Evolutionary conservation across 257 asterid species (phyloP), one percentile per base, ranked within the genome.

Genomic region (Solanum ossicruentum): DNA sequence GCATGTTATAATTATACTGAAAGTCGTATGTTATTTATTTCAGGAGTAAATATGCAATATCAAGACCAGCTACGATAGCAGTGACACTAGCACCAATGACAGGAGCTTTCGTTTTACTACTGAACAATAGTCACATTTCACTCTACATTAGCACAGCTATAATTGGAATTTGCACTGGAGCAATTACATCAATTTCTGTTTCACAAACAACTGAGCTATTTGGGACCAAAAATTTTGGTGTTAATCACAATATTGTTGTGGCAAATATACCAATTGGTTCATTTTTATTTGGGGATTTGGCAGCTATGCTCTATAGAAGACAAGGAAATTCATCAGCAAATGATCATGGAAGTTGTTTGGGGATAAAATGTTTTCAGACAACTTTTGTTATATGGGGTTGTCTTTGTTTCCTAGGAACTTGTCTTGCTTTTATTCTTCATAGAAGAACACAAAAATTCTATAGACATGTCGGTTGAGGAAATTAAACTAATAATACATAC

Each of bases 201-300:
- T 88, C 95, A 1, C 91, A 93, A 6, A 95, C 99, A 0, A 86
- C 95, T 0, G 95, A 94, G 13, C 77, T 95, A 0, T 94, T 95
- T 56, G 99, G 99, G 15, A 82, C 94, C 23, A 81, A 80, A 12
- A 88, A 91, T 82, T 93, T 94, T 28, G 97, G 95, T 0, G 78
- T 94, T 12, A 94, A 93, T 83, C 98, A 94, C 87, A 94, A 94
- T 79, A 86, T 95, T 32, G 65, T 93, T 83, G 95, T 95, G 20
- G 88, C 93, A 0, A 93, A 93, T 54, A 95, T 93, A 21, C 97
- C 97, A 0, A 83, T 93, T 3, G 98, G 98, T 0, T 92, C 97
- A 0, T 93, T 94, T 79, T 20, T 93, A 65, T 92, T 94, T 82
- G 98, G 96, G 15, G 92, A 89, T 57, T 63, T 91, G 0, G 98